Conservation (phyloP, 2,329 filamentous ascomycete species). For the Helminthosporium solani region DNA sequence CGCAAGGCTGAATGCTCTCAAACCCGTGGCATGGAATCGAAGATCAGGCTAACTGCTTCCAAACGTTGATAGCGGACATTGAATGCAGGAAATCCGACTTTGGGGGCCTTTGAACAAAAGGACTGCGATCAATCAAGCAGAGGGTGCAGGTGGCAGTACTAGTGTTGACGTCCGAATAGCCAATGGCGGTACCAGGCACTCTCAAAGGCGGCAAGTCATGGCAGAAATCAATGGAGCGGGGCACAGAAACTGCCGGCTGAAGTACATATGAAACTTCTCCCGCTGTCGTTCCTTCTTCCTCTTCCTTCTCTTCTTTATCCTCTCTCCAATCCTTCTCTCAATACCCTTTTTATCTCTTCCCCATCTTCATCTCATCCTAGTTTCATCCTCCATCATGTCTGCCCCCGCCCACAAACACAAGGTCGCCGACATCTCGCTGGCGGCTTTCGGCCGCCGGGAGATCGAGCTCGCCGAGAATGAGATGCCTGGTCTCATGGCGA, state of each 20-base stretch:
- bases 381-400: conserved; percentile 55
- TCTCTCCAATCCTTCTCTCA: conserved; percentile 15
- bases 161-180: background rate
- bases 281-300: conserved; percentile 4
- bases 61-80: no score
- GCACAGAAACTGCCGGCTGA: conserved; percentile 9
- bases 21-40: no score
- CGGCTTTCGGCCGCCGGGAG: conserved; percentile 98
- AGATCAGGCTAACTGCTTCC: no score
- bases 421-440: conserved; percentile 95
- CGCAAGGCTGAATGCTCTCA: no score
- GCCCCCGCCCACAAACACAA: conserved; percentile 92
- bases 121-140: no score
- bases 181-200: conserved; percentile 1
- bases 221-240: conserved; percentile 7
- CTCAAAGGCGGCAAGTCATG: conserved; percentile 1
- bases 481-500: conserved; percentile 98
- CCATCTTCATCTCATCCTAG: conserved; percentile 1
- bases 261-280: conserved; percentile 5
- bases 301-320: conserved; percentile 17
- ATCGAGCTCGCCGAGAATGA: conserved; percentile 90
- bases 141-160: no score
- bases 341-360: conserved; percentile 3
- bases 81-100: no score
- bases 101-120: no score